Percentiles rank a stretch among this genome's conserved stretches.
Conservation (phyloP, 2,329 filamentous ascomycete species). For the Colletotrichum somersetense region DNA sequence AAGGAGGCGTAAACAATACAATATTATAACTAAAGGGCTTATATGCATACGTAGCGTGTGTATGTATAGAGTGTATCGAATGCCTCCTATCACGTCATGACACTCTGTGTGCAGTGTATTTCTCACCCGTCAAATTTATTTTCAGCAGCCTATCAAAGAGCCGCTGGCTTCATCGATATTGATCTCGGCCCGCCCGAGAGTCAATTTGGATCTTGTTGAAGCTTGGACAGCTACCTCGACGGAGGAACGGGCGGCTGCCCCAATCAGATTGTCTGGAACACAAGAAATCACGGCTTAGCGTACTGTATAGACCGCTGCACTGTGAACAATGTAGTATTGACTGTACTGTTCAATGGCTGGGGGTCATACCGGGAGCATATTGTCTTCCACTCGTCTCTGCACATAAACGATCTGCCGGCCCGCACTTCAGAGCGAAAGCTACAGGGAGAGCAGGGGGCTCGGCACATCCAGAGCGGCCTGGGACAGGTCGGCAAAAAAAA, state of each 20-base stretch:
- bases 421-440: not conserved
- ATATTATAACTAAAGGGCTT: too few species aligned
- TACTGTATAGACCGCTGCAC: too few species aligned
- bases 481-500: not conserved
- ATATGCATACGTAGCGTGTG: too few species aligned
- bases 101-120: too few species aligned
- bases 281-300: slow-evolving; percentile 7
- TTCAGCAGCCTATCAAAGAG: not conserved
- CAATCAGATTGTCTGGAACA: slow-evolving; percentile 17
- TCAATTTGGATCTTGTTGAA: not conserved
- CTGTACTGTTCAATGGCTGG: too few species aligned
- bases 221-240: not conserved
- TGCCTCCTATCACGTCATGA: too few species aligned
- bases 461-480: slow-evolving; percentile 3
- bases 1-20: too few species aligned
- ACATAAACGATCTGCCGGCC: slow-evolving; percentile 15
- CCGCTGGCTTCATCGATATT: not conserved
- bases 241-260: not conserved
- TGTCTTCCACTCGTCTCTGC: not conserved
- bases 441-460: slow-evolving; percentile 16
- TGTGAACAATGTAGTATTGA: too few species aligned
- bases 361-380: not conserved
- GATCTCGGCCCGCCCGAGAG: slow-evolving; percentile 21
- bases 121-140: not conserved
- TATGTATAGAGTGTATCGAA: too few species aligned